A percentile compares a stretch with the other conserved stretches of the same genome.
phyloP scores from a whole-genome alignment of 2,329 filamentous ascomycete genomes.

The Clonostachys byssicola region DNA sequence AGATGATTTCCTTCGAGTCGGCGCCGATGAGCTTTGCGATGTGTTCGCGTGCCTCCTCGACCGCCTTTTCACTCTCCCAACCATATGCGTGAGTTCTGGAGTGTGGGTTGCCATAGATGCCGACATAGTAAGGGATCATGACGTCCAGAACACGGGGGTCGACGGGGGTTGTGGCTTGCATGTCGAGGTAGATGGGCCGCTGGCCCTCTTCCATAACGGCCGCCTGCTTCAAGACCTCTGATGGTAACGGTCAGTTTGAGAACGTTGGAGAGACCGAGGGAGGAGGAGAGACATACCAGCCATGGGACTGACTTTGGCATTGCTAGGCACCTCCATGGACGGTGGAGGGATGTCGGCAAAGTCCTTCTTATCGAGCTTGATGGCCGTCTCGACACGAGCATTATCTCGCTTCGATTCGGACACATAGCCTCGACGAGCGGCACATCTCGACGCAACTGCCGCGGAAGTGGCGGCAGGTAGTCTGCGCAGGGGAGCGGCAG shows the following conservation, averaged over 20 bases:
- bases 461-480: conserved; percentile 20
- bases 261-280: background rate
- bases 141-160: conserved; percentile 93
- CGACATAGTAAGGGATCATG: conserved; percentile 93
- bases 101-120: conserved; percentile 94
- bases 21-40: conserved; percentile 87
- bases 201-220: conserved; percentile 90
- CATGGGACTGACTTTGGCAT: conserved; percentile 73
- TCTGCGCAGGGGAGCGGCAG: conserved; percentile 20
- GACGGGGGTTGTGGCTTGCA: conserved; percentile 94
- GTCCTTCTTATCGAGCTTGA: conserved; percentile 80
- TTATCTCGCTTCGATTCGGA: conserved; percentile 75
- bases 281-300: conserved; percentile 37
- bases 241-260: conserved; percentile 7
- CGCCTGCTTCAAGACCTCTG: conserved; percentile 83
- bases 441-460: conserved; percentile 15
- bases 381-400: conserved; percentile 82
- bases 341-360: conserved; percentile 55
- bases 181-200: conserved; percentile 94
- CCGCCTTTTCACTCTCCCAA: conserved; percentile 95
- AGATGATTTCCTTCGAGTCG: conserved; percentile 96
- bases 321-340: conserved; percentile 18
- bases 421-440: conserved; percentile 65
- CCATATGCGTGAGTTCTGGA: conserved; percentile 97
- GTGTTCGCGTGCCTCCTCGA: conserved; percentile 81